phyloP scores from a whole-genome alignment of 2,329 filamentous ascomycete genomes.

The Fusarium torulosum region DNA sequence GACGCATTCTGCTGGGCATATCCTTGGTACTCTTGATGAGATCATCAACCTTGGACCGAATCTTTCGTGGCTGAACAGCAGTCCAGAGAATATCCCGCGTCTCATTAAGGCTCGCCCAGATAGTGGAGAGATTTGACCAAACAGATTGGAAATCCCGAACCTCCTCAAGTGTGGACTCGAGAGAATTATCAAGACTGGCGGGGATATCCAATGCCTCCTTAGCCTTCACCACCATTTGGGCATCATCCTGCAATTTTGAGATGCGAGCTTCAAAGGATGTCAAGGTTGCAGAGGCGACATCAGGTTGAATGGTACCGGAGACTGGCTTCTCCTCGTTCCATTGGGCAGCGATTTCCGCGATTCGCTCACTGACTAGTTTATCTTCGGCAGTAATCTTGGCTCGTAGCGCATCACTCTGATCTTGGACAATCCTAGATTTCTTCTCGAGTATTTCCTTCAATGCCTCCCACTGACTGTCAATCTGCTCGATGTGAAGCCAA shows the following conservation, averaged over 20 bases:
- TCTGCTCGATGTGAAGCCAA: conserved; percentile 96
- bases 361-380: conserved; percentile 88
- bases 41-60: conserved; percentile 88
- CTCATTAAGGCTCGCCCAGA: conserved; percentile 96
- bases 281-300: conserved; percentile 86
- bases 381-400: conserved; percentile 97
- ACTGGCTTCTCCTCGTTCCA: conserved; percentile 99
- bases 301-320: conserved; percentile 91
- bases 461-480: conserved; percentile 95
- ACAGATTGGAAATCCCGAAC: conserved; percentile 99
- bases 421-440: conserved; percentile 94
- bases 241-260: conserved; percentile 85
- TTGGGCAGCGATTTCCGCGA: conserved; percentile 83
- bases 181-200: conserved; percentile 80
- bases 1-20: conserved; percentile 98
- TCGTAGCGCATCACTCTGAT: conserved; percentile 93
- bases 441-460: conserved; percentile 91
- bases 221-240: conserved; percentile 93
- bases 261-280: conserved; percentile 86
- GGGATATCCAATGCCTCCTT: conserved; percentile 96
- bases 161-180: conserved; percentile 90
- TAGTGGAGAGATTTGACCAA: conserved; percentile 94
- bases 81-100: conserved; percentile 94
- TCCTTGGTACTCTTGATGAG: conserved; percentile 98
- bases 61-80: conserved; percentile 93